A percentile compares a stretch with the other conserved stretches of the same genome.
These are phyloP conservation scores for Avicennia marina DNA, from an alignment of 257 asterid genomes.

Conservation along the genomic window DNA sequence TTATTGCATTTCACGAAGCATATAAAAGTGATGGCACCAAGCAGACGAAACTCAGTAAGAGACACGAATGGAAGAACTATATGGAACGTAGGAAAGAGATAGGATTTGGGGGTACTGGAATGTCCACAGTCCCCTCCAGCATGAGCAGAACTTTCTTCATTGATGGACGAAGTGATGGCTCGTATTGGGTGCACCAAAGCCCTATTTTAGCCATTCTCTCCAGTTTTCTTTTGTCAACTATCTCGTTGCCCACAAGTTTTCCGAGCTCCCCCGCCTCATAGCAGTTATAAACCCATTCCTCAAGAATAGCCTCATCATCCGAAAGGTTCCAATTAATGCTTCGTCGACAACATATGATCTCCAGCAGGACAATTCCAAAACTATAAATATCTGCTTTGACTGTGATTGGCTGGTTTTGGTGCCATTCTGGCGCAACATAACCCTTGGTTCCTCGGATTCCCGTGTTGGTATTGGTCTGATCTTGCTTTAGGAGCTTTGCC, in stretches of 20 bases:
- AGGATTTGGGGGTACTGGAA: slow-evolving; percentile 52
- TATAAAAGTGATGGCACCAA: no score
- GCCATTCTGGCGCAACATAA: slow-evolving; percentile 59
- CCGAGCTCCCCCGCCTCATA: slow-evolving; percentile 22
- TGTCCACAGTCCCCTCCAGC: slow-evolving; percentile 59
- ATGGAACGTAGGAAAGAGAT: slow-evolving; percentile 32
- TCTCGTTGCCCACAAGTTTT: slow-evolving; percentile 26
- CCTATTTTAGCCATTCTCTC: slow-evolving; percentile 44
- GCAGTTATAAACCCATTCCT: slow-evolving; percentile 37
- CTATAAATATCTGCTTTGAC: slow-evolving; percentile 56
- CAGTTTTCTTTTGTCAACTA: slow-evolving; percentile 22
- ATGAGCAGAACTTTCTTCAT: slow-evolving; percentile 55
- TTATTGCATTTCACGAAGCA: no score
- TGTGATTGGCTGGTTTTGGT: slow-evolving; percentile 35
- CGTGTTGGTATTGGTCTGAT: slow-evolving; percentile 42
- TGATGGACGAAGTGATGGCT: slow-evolving; percentile 47
- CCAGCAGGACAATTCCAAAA: slow-evolving; percentile 49
- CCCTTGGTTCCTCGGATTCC: slow-evolving; percentile 50
- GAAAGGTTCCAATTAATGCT: slow-evolving; percentile 27
- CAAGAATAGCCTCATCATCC: slow-evolving; percentile 42
- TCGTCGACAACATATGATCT: slow-evolving; percentile 36
- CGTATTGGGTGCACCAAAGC: slow-evolving; percentile 55
- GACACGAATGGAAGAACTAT: no score
- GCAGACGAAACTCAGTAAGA: no score
- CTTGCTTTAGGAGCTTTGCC: slow-evolving; percentile 47